A percentile compares a stretch with the other conserved stretches of the same genome.
Evolutionary conservation across 164 flowering plant species (phyloP).

Genomic region (Chimonanthus praecox): DNA sequence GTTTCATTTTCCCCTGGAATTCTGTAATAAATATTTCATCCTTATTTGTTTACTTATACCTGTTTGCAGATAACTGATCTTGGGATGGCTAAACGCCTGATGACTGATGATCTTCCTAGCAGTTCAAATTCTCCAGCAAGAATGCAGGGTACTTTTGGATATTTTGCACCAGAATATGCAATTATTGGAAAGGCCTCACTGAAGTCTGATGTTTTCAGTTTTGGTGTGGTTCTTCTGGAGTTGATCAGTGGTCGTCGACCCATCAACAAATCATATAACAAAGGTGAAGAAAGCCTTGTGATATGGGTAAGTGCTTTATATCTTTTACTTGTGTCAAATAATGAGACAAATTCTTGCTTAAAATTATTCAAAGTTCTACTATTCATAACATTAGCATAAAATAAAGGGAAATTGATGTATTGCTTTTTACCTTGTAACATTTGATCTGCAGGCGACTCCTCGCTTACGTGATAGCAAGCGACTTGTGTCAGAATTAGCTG

Average conservation of each 20-base stretch:
- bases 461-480: conserved; percentile 61
- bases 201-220: conserved; percentile 96
- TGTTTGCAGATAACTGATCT: conserved; percentile 87
- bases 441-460: conserved; percentile 64
- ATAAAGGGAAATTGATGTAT: too few species aligned
- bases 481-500: conserved; percentile 69
- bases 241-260: conserved; percentile 84
- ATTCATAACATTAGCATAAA: too few species aligned
- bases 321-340: not conserved
- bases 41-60: not conserved
- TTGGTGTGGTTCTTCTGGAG: conserved; percentile 97
- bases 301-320: conserved; percentile 56
- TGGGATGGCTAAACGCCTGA: conserved; percentile 85
- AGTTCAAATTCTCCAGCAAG: conserved; percentile 86
- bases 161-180: conserved; percentile 97
- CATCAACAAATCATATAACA: conserved; percentile 47
- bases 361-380: too few species aligned
- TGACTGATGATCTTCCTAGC: conserved; percentile 68
- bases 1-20: not conserved
- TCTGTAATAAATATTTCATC: not conserved
- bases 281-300: conserved; percentile 89
- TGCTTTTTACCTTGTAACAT: not conserved
- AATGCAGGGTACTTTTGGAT: conserved; percentile 96
- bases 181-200: conserved; percentile 80
- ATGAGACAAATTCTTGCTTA: too few species aligned